phyloP scores from a whole-genome alignment of 2,329 filamentous ascomycete species.

The Verticillium nonalfalfae region DNA sequence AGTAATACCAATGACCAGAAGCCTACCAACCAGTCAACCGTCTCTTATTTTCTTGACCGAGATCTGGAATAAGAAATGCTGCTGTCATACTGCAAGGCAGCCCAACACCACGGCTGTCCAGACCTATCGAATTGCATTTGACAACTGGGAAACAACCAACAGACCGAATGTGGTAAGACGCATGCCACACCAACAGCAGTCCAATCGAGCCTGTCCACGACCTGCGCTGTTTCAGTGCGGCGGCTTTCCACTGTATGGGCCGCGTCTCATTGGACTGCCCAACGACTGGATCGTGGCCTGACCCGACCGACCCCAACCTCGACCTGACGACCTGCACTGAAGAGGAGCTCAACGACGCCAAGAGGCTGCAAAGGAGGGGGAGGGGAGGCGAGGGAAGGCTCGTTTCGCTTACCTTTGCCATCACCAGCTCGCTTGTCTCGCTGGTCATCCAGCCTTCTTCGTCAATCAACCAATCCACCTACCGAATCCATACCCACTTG shows the following conservation, averaged over 20 bases:
- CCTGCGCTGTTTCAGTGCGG: constrained; percentile 7
- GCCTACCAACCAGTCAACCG: neutral
- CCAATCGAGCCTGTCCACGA: constrained; percentile 10
- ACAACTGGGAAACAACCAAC: neutral
- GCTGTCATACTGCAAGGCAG: constrained; percentile 1
- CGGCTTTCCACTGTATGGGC: constrained; percentile 1
- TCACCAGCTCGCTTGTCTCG: neutral
- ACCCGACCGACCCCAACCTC: neutral
- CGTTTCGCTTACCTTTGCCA: neutral
- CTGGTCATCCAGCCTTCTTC: neutral
- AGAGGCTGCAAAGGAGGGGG: neutral
- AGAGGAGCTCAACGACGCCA: neutral
- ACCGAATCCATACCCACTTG: neutral
- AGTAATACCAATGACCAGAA: neutral
- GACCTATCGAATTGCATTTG: neutral
- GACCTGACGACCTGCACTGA: neutral
- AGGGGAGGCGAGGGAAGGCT: neutral
- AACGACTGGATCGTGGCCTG: neutral
- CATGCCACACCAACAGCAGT: neutral
- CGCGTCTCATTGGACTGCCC: constrained; percentile 8
- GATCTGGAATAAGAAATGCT: constrained; percentile 4
- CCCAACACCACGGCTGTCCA: neutral
- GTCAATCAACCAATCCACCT: neutral
- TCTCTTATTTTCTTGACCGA: neutral
- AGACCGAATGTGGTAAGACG: neutral